These are phyloP conservation scores for Zangia roseola DNA, from an alignment of 768 basidiomycete genomes.

Conservation along the genomic window DNA sequence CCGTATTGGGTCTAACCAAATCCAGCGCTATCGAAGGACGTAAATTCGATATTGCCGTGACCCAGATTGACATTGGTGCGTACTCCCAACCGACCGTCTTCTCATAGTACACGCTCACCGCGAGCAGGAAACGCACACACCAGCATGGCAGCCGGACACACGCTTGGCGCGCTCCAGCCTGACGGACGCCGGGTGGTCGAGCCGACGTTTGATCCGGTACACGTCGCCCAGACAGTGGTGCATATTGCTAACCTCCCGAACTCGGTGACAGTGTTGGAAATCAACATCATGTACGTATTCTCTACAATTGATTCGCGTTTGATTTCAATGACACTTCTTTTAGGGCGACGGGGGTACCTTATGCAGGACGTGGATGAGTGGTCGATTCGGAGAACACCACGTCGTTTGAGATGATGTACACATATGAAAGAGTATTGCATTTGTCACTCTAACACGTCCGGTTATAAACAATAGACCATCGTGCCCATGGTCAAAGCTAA, in stretches of 20 bases:
- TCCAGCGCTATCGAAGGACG: slow-evolving; percentile 76
- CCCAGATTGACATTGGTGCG: slow-evolving; percentile 80
- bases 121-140: slow-evolving; percentile 68
- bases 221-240: slow-evolving; percentile 71
- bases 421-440: too few species aligned
- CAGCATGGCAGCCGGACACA: slow-evolving; percentile 47
- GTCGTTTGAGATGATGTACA: too few species aligned
- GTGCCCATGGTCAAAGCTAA: too few species aligned
- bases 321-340: neutral
- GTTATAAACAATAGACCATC: too few species aligned
- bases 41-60: slow-evolving; percentile 67
- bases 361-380: slow-evolving; percentile 41
- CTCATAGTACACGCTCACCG: neutral
- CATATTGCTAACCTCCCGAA: slow-evolving; percentile 69
- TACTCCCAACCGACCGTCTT: neutral
- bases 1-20: slow-evolving; percentile 74
- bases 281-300: slow-evolving; percentile 68
- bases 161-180: slow-evolving; percentile 60
- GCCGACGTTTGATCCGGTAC: slow-evolving; percentile 64
- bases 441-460: too few species aligned
- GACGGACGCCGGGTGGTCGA: slow-evolving; percentile 60
- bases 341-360: slow-evolving; percentile 48
- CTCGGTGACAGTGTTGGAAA: slow-evolving; percentile 65
- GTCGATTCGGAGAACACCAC: too few species aligned
- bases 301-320: neutral